Evolutionary conservation across 106 monocot species (phyloP), one percentile per base, ranked within the genome.

Genomic region (Acorus gramineus): DNA sequence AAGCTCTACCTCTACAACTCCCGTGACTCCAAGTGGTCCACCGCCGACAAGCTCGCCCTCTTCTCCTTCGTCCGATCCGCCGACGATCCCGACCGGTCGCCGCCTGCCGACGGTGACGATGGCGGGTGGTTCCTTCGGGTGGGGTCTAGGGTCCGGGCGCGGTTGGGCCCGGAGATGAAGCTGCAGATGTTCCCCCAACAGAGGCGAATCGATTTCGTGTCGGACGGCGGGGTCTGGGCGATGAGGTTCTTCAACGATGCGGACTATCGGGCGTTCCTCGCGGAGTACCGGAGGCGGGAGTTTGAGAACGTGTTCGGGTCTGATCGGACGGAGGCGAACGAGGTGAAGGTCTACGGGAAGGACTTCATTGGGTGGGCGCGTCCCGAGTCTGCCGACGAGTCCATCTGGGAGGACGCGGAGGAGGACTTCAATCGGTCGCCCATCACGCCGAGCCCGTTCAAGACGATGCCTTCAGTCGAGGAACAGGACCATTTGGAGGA

Each of bases 351-450:
- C 7, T 98, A 79, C 53, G 96, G 91, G 11, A 91, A 91, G 64
- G 91, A 98, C 8, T 98, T 98, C 65, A 64, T 83, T 74, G 96
- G 78, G 28, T 98, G 96, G 96, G 96, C 83, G 8, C 65, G 79
- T 46, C 87, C 96, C 0, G 85, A 85, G 53, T 56, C 58, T 0
- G 96, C 85, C 2, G 96, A 96, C 14, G 96, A 96, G 14, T 66
- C 78, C 11, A 85, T 91, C 6, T 91, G 96, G 96, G 91, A 85
- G 79, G 91, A 88, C 11, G 85, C 83, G 0, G 84, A 88, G 14
- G 93, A 80, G 4, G 61, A 73, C 9, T 83, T 88, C 42, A 63
- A 83, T 67, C 80, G 28, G 28, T 77, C 71, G 46, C 56, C 77
- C 2, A 49, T 46, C 6, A 5, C 42, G 2, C 52, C 28, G 28